Conservation (phyloP, 495 filamentous ascomycete genomes). For the Neurospora hispaniola region DNA sequence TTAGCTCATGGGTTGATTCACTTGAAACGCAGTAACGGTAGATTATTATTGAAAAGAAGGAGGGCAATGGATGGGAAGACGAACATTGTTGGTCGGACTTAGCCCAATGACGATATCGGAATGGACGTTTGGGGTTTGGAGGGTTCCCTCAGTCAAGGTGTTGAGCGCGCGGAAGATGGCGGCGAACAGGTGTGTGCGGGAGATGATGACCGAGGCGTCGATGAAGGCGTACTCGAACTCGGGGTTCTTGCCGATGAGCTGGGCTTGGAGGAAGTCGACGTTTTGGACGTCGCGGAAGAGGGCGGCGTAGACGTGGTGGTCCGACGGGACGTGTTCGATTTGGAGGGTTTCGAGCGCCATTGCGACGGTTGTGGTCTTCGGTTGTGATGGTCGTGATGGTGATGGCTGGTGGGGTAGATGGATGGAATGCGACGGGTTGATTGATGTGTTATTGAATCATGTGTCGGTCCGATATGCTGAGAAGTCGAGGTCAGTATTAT, state of each 20-base stretch:
- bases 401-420: background rate
- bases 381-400: background rate
- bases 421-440: background rate
- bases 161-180: constrained; percentile 72
- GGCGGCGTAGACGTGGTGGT: constrained; percentile 56
- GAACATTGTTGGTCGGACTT: constrained; percentile 76
- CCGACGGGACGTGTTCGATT: constrained; percentile 58
- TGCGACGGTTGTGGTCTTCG: background rate
- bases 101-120: constrained; percentile 84
- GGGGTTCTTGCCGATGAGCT: constrained; percentile 67
- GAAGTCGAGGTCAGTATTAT: accelerated
- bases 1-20: background rate
- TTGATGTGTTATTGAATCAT: too few species aligned
- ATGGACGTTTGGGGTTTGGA: constrained; percentile 80
- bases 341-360: constrained; percentile 40
- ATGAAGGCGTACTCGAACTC: constrained; percentile 91
- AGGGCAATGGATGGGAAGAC: background rate
- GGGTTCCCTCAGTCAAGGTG: constrained; percentile 42
- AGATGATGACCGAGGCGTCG: constrained; percentile 63
- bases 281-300: constrained; percentile 72
- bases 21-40: too few species aligned
- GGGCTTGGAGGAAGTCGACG: constrained; percentile 60
- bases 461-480: background rate
- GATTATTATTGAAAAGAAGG: too few species aligned
- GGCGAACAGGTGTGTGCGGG: constrained; percentile 59